Evolutionary conservation across 345 rosid species (phyloP).

Genomic region (Eucalyptus caleyi): DNA sequence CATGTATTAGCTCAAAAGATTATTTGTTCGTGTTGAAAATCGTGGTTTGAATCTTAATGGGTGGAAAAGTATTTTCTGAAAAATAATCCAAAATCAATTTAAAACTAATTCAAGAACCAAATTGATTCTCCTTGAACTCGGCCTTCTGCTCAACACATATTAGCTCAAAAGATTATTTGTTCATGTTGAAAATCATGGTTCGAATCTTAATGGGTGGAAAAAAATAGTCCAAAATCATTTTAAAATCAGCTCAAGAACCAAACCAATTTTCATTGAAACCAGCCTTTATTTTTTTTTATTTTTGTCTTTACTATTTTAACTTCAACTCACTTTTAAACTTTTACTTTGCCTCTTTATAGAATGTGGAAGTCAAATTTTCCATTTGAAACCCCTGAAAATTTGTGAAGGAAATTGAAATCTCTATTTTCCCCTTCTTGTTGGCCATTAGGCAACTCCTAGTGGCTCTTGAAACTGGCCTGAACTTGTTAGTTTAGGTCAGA

Average conservation of each 20-base stretch:
- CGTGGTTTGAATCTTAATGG: not conserved
- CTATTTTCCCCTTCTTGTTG: accelerated
- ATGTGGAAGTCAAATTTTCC: accelerated
- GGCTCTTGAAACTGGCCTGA: accelerated
- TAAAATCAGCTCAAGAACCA: not conserved
- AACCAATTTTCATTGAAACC: not conserved
- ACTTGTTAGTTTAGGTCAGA: accelerated
- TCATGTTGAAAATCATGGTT: not conserved
- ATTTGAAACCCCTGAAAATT: accelerated
- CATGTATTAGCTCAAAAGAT: not conserved
- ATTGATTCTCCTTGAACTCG: accelerated
- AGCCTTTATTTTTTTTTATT: accelerated
- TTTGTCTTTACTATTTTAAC: too few relatives aligned
- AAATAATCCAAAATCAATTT: not conserved
- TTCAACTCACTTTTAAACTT: too few relatives aligned
- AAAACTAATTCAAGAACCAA: accelerated
- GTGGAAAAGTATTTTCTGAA: not conserved
- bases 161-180: not conserved
- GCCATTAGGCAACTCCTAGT: too few relatives aligned
- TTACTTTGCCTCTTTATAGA: too few relatives aligned
- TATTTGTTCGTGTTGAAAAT: not conserved
- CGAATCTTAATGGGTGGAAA: not conserved
- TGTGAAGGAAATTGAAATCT: too few relatives aligned
- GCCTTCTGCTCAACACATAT: accelerated
- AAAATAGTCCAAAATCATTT: not conserved